Evolutionary conservation across 768 basidiomycete genomes (phyloP).

Genomic region (Hysterangium stoloniferum): DNA sequence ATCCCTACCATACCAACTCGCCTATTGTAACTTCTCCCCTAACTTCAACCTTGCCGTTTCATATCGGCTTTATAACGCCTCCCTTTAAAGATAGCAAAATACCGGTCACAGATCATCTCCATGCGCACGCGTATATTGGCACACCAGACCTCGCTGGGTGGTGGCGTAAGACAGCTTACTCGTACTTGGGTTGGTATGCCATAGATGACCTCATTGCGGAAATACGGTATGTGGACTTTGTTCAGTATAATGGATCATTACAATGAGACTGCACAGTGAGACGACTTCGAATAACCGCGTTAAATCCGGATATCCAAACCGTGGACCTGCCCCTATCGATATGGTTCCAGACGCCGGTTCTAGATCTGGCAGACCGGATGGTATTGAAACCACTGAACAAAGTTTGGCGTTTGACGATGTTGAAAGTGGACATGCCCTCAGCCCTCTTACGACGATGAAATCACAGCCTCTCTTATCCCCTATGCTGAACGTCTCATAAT

Average conservation of each 20-base stretch:
- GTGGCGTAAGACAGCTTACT: slow-evolving; percentile 63
- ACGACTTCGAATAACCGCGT: slow-evolving; percentile 76
- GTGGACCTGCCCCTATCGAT: slow-evolving; percentile 59
- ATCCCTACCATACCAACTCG: slow-evolving; percentile 14
- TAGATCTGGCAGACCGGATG: slow-evolving; percentile 55
- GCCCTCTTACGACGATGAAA: too few species aligned
- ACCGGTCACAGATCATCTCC: slow-evolving; percentile 72
- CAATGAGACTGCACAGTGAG: slow-evolving; percentile 43
- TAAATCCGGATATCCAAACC: slow-evolving; percentile 62
- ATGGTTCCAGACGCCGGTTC: slow-evolving; percentile 65
- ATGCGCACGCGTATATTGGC: slow-evolving; percentile 64
- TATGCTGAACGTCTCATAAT: slow-evolving; percentile 24
- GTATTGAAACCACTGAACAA: slow-evolving; percentile 50
- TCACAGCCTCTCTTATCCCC: slow-evolving; percentile 30
- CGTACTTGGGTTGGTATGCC: slow-evolving; percentile 64
- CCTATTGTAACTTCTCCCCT: slow-evolving; percentile 15
- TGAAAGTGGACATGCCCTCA: slow-evolving; percentile 30
- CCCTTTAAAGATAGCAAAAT: slow-evolving; percentile 74
- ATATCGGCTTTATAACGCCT: slow-evolving; percentile 72
- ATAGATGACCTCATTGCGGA: slow-evolving; percentile 77
- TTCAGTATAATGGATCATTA: slow-evolving; percentile 7
- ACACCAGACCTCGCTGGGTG: slow-evolving; percentile 63
- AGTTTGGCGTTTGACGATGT: slow-evolving; percentile 36
- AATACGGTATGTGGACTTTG: slow-evolving; percentile 47
- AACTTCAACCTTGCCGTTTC: slow-evolving; percentile 28